These are phyloP conservation scores for Didymella arachidicola DNA, from an alignment of 2,329 filamentous ascomycete genomes.

Conservation along the genomic window DNA sequence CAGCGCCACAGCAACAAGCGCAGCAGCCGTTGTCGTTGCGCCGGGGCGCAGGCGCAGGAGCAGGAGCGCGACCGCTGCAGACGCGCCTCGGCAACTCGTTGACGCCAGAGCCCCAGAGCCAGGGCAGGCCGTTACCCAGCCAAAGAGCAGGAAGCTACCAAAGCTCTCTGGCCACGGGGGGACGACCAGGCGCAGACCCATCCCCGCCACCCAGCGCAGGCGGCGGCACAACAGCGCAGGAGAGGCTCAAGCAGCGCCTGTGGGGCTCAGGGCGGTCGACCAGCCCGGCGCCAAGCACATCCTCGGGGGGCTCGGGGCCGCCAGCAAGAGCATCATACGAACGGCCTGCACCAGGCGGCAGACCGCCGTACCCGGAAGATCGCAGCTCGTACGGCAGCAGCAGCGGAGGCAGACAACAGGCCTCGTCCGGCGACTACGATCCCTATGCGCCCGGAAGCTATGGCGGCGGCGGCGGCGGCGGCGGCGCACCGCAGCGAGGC, in stretches of 20 bases:
- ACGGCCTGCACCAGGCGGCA: slow-evolving; percentile 29
- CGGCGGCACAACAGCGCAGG: slow-evolving; percentile 71
- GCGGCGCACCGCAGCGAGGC: slow-evolving; percentile 36
- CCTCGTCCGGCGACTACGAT: slow-evolving; percentile 42
- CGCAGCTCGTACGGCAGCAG: slow-evolving; percentile 37
- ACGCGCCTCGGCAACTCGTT: slow-evolving; percentile 43
- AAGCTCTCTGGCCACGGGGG: slow-evolving; percentile 53
- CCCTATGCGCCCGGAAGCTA: slow-evolving; percentile 41
- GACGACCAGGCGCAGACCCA: slow-evolving; percentile 47
- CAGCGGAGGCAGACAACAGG: slow-evolving; percentile 40
- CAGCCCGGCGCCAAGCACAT: slow-evolving; percentile 58
- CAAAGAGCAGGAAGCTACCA: slow-evolving; percentile 80
- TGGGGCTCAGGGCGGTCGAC: slow-evolving; percentile 71
- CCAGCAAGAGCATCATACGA: slow-evolving; percentile 39
- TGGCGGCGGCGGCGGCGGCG: slow-evolving; percentile 29
- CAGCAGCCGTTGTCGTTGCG: slow-evolving; percentile 54
- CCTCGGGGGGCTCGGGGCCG: slow-evolving; percentile 32
- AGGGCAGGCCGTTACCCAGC: slow-evolving; percentile 71
- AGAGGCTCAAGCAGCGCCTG: slow-evolving; percentile 80
- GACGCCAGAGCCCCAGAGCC: slow-evolving; percentile 44
- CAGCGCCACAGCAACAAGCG: slow-evolving; percentile 48
- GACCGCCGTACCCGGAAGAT: slow-evolving; percentile 45
- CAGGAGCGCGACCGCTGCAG: slow-evolving; percentile 45
- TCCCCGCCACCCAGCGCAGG: slow-evolving; percentile 51
- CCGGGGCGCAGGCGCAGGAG: slow-evolving; percentile 53